Evolutionary conservation across 108 stramenopile genomes (phyloP).

Genomic region (Nitzschia sp.): DNA sequence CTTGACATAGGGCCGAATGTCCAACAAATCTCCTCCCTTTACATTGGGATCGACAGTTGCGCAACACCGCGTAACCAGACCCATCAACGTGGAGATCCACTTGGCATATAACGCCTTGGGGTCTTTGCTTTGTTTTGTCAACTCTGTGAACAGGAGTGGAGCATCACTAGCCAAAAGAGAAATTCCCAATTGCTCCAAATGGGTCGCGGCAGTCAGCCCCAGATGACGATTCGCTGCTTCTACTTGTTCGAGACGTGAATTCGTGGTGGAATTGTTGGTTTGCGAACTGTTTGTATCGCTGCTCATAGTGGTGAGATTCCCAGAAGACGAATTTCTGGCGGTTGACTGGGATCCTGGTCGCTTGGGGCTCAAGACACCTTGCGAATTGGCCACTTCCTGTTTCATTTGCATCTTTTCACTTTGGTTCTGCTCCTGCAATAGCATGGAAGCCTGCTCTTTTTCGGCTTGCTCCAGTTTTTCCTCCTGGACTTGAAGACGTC

Average conservation of each 20-base stretch:
- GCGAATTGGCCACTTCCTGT: background rate
- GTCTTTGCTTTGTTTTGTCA: conserved; percentile 20
- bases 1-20: conserved; percentile 71
- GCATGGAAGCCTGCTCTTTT: conserved; percentile 21
- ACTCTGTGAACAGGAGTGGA: conserved; percentile 58
- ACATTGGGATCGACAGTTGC: conserved; percentile 88
- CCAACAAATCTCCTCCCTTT: conserved; percentile 83
- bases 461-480: conserved; percentile 17
- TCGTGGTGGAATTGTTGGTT: conserved; percentile 14
- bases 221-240: conserved; percentile 51
- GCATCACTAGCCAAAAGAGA: conserved; percentile 68
- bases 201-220: conserved; percentile 57
- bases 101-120: conserved; percentile 35
- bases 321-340: background rate
- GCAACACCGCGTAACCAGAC: conserved; percentile 76
- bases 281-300: background rate
- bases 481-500: conserved; percentile 13
- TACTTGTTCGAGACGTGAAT: conserved; percentile 14
- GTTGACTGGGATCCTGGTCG: background rate
- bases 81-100: conserved; percentile 79
- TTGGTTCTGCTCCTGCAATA: conserved; percentile 8
- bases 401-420: conserved; percentile 6
- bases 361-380: background rate
- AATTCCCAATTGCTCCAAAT: conserved; percentile 70
- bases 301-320: background rate